phyloP scores from a whole-genome alignment of 768 basidiomycete genomes.

The Pisolithus microcarpus region DNA sequence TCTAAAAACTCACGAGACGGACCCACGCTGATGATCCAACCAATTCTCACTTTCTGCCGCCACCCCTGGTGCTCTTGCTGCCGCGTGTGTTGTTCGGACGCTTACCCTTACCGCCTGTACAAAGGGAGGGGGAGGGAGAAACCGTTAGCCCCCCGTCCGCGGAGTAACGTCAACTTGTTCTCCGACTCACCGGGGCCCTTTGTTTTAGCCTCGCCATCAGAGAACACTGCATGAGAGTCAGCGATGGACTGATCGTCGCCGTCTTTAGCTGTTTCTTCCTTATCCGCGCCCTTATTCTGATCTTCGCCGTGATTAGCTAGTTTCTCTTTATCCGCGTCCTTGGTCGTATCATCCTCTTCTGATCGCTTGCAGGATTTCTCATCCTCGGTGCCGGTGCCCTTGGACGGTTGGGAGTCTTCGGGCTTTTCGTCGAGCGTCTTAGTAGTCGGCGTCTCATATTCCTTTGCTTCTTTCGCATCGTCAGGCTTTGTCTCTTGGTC shows the following conservation, averaged over 20 bases:
- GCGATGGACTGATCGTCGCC: conserved; percentile 5
- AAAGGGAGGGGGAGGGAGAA: no score
- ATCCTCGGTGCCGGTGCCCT: background rate
- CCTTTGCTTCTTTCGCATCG: no score
- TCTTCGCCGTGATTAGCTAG: conserved; percentile 19
- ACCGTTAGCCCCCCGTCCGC: no score
- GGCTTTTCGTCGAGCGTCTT: background rate
- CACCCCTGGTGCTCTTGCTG: no score
- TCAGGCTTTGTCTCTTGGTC: background rate
- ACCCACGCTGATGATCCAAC: no score
- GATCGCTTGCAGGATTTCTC: background rate
- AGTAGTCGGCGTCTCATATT: no score
- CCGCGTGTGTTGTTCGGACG: no score
- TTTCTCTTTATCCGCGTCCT: conserved; percentile 20
- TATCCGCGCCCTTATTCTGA: conserved; percentile 15
- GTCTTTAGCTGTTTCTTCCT: conserved; percentile 23
- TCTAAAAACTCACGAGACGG: no score
- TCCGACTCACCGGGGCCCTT: conserved; percentile 10
- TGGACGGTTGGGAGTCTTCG: background rate
- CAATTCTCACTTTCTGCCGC: no score
- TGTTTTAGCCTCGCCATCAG: conserved; percentile 15
- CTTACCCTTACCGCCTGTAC: no score
- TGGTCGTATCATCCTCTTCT: background rate
- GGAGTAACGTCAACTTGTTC: no score
- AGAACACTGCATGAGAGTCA: conserved; percentile 2